Percentiles rank a stretch among this genome's conserved stretches.
phyloP scores from a whole-genome alignment of 2,329 filamentous ascomycete genomes.

The Epichloe coenophiala region DNA sequence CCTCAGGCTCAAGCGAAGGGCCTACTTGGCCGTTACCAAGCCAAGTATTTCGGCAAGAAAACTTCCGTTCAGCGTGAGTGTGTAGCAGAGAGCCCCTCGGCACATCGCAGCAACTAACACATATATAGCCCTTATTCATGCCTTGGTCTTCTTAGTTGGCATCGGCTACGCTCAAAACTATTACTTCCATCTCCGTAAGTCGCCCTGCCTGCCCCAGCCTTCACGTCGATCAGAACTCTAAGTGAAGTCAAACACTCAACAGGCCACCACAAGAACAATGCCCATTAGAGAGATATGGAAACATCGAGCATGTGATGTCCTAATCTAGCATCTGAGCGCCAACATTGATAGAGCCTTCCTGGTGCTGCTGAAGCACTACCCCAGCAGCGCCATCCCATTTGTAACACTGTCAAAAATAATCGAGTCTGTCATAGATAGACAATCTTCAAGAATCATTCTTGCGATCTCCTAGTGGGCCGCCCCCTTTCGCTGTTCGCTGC shows the following conservation, averaged over 20 bases:
- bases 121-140: slow-evolving; percentile 67
- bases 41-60: slow-evolving; percentile 92
- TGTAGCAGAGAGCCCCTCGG: slow-evolving; percentile 23
- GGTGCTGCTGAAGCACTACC: slow-evolving; percentile 10
- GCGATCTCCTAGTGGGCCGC: not conserved
- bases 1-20: slow-evolving; percentile 73
- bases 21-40: slow-evolving; percentile 77
- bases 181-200: slow-evolving; percentile 99
- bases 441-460: not conserved
- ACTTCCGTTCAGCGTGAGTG: slow-evolving; percentile 85
- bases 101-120: slow-evolving; percentile 9
- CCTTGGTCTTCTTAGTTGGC: slow-evolving; percentile 61
- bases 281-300: slow-evolving; percentile 54
- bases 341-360: slow-evolving; percentile 30
- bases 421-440: not conserved
- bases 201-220: slow-evolving; percentile 1
- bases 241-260: slow-evolving; percentile 3
- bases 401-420: slow-evolving; percentile 1
- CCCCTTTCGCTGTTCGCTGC: not conserved
- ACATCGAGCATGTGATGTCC: not conserved
- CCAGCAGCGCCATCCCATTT: slow-evolving; percentile 1
- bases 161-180: slow-evolving; percentile 96
- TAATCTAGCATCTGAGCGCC: slow-evolving; percentile 8
- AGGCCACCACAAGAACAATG: slow-evolving; percentile 99
- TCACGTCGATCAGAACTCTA: slow-evolving; percentile 2